Evolutionary conservation across 331 rosid species (phyloP), one percentile per base, ranked within the genome.

Genomic region (Pyrus hybrid): DNA sequence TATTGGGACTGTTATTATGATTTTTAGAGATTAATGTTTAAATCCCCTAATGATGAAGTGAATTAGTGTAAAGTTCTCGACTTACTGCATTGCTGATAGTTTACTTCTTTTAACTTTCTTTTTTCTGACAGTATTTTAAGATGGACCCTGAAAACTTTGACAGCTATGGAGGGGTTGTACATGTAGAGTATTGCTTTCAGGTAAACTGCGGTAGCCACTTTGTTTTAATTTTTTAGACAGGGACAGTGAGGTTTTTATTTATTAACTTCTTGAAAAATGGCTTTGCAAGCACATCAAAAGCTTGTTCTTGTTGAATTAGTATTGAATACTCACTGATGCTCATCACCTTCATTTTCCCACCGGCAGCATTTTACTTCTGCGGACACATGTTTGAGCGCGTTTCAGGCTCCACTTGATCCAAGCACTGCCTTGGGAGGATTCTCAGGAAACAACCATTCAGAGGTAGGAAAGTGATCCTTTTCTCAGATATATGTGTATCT

Each of bases 171-270:
- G 98, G 98, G 80, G 91, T 94, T 37, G 89, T 90, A 35, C 98
- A 94, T 83, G 95, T 87, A 0, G 97, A 94, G 84, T 94, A 94
- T 81, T 94, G 98, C 79, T 90, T 93, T 86, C 97, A 93, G 98
- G 98, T 93, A 88, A 82, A 73, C 70, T 63, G 57, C 56, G 41
- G 17, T 29, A 29, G 26, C 73, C 73, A 63, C 75, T 73, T 47
- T 67, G 35, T 32, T 54, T 67, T 74, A 45, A 65, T 43, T 68
- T 49, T 60, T 30, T 60, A 58, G 63, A 73, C 26, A 2, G 17
- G 25, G 29, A 43, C 21, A 28, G 7, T 33, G 32, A 8, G 76
- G 51, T 71, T 14, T 30, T 32, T 56, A 29, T 51, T 64, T 51
- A 32, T 70, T 28, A 49, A 26, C n/a, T 18, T 57, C 66, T 11